Evolutionary conservation across 73 alveolate genomes (phyloP).

Genomic region (Tetrahymena borealis): DNA sequence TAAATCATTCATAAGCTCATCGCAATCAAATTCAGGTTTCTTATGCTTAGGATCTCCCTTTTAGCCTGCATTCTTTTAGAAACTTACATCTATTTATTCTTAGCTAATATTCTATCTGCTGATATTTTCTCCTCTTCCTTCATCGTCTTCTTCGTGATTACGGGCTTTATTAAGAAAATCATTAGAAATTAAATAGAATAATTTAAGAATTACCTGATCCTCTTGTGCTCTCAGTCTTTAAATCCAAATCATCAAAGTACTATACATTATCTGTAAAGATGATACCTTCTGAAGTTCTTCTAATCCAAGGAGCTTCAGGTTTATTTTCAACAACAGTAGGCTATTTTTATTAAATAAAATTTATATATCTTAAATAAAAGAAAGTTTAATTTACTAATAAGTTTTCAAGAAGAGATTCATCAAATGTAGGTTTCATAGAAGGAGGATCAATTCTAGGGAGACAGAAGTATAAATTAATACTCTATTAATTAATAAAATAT

Average conservation of each 20-base stretch:
- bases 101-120: neutral
- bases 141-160: neutral
- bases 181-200: neutral
- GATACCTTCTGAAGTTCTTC: constrained; percentile 41
- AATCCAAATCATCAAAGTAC: constrained; percentile 26
- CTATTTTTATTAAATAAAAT: neutral
- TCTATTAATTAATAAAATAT: neutral
- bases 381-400: neutral
- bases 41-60: neutral
- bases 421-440: constrained; percentile 6
- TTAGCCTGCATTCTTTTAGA: neutral
- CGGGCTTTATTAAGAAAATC: neutral
- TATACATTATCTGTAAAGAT: constrained; percentile 40
- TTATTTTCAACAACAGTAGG: constrained; percentile 43
- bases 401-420: constrained; percentile 27
- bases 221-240: constrained; percentile 5
- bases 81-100: neutral
- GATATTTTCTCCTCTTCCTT: neutral
- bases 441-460: constrained; percentile 35
- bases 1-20: neutral
- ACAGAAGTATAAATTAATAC: constrained; percentile 23
- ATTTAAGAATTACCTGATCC: neutral
- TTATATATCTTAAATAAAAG: neutral
- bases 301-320: constrained; percentile 48
- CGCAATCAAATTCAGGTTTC: neutral